Conservation (phyloP, 345 rosid genomes). For the Physaria fendleri region DNA sequence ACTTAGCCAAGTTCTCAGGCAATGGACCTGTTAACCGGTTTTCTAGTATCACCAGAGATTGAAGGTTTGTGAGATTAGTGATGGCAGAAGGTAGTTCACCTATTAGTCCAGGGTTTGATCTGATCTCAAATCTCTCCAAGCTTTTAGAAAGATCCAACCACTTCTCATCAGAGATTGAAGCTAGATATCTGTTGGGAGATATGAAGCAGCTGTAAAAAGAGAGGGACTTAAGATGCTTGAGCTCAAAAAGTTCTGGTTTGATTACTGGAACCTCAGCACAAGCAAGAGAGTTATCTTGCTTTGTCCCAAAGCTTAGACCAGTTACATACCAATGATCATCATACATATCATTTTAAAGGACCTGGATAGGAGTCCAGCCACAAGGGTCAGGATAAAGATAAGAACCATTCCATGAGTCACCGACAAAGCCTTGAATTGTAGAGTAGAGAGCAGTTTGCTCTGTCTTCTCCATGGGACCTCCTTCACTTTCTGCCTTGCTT, state of each 20-base stretch:
- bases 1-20: conserved; percentile 45
- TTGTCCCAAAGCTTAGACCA: conserved; percentile 59
- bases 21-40: conserved; percentile 58
- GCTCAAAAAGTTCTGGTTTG: conserved; percentile 58
- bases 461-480: conserved; percentile 66
- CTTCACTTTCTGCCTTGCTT: conserved; percentile 39
- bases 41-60: conserved; percentile 66
- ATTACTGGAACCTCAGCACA: conserved; percentile 51
- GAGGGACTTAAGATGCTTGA: conserved; percentile 70
- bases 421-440: conserved; percentile 79
- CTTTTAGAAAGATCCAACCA: conserved; percentile 53
- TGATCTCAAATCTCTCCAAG: conserved; percentile 65
- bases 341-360: conserved; percentile 52
- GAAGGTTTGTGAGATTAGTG: conserved; percentile 50
- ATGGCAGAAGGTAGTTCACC: conserved; percentile 57
- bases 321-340: conserved; percentile 81
- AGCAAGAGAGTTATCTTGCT: conserved; percentile 63
- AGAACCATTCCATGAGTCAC: conserved; percentile 87
- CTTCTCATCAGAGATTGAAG: conserved; percentile 33
- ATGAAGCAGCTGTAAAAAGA: conserved; percentile 64
- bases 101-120: conserved; percentile 72
- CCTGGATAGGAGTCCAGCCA: conserved; percentile 98
- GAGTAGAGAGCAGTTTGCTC: conserved; percentile 66
- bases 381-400: conserved; percentile 94
- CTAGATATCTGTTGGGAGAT: conserved; percentile 35